These are phyloP conservation scores for Neurospora sp. DNA, from an alignment of 495 filamentous ascomycete species.

Conservation along the genomic window DNA sequence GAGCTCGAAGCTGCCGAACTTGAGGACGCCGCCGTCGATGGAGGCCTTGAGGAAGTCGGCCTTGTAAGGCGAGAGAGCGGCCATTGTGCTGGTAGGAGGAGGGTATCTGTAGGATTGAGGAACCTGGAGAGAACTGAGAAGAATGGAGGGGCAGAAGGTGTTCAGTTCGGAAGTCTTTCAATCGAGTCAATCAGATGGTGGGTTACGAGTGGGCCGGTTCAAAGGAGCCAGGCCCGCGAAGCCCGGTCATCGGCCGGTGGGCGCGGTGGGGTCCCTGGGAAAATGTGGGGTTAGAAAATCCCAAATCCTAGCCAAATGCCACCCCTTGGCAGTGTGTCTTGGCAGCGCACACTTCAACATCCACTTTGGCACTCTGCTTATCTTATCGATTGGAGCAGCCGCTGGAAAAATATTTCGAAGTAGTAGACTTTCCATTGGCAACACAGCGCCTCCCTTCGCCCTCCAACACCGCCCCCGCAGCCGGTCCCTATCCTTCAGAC, in stretches of 20 bases:
- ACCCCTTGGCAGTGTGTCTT: background rate
- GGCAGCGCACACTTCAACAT: background rate
- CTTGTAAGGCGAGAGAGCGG: constrained; percentile 41
- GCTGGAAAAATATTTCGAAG: constrained; percentile 23
- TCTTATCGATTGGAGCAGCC: constrained; percentile 19
- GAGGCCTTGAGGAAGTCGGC: constrained; percentile 60
- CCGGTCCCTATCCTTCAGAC: background rate
- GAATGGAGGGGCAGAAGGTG: background rate
- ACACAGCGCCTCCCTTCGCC: background rate
- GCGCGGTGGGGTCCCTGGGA: background rate
- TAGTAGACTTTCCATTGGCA: background rate
- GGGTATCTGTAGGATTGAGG: background rate
- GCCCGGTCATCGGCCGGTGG: background rate
- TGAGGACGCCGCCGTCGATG: constrained; percentile 63
- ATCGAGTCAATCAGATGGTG: background rate
- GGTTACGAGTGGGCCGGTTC: background rate
- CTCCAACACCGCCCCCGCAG: background rate
- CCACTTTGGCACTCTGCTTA: constrained; percentile 7
- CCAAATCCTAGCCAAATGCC: background rate
- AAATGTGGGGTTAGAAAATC: background rate
- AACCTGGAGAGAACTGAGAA: background rate
- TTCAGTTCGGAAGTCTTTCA: background rate
- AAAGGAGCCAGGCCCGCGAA: background rate
- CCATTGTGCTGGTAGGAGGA: constrained; percentile 9
- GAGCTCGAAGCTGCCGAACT: constrained; percentile 79